Evolutionary conservation across 1,284 basidiomycete genomes (phyloP), one percentile per base, ranked within the genome.

Genomic region (Cryptococcus sp.): DNA sequence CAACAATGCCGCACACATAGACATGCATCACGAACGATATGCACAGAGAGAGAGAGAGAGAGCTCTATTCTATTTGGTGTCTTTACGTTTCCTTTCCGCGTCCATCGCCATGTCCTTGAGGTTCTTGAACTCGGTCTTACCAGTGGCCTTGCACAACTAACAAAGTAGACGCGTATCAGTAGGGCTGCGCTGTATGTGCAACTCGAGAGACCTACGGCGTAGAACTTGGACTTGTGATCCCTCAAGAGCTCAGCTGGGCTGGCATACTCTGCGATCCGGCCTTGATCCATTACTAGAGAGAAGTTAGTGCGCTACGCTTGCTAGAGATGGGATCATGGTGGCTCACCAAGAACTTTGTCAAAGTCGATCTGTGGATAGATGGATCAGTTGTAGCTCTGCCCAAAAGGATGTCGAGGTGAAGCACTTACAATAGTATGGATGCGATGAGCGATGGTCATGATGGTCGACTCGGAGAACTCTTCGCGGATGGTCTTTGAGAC

Each of bases 241-340:
- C 82, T 80, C 23, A 96, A 82, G 47, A 95, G 81, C 13, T 80
- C 81, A 7, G 81, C 81, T 0, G 93, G 92, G 52, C 85, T 85
- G 69, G 90, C 91, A 68, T 88, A 93, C 71, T 95, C 92, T 3
- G 86, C 82, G 54, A 96, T 91, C 3, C 83, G 83, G 7, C 82
- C 82, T 58, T 73, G 70, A 62, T 79, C 79, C 71, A 82, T 78
- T n/a, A 81, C 78, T 51, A 20, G 17, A 22, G 42, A 39, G 40
- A 19, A 27, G 42, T n/a, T 50, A 20, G 39, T 61, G 25, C 60
- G 58, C 46, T 11, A 13, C 41, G 13, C 6, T 30, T 6, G n/a
- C 17, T 30, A 11, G 5, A 13, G 16, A 16, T 20, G 22, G 19
- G 19, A 17, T n/a, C 13, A 6, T 7, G 5, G 19, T 19, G 22